A percentile compares a stretch with the other conserved stretches of the same genome.
These are phyloP conservation scores for Vicia villosa DNA, from an alignment of 306 rosid species.

Conservation along the genomic window DNA sequence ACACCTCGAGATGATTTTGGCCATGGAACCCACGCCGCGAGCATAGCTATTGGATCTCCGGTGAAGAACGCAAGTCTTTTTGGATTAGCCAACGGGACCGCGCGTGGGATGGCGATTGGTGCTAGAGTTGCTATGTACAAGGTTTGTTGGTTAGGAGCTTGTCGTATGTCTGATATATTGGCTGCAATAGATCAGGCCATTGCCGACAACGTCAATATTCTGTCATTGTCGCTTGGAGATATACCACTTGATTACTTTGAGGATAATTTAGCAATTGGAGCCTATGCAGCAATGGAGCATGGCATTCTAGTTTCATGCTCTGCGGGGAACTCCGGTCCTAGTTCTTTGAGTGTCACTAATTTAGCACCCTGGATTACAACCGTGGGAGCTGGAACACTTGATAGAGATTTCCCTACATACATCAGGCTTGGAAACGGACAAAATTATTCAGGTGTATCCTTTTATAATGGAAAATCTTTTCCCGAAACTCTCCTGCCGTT, in stretches of 20 bases:
- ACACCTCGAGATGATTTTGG: constrained; percentile 74
- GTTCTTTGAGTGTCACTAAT: constrained; percentile 39
- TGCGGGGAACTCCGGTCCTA: constrained; percentile 77
- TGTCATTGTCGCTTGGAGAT: constrained; percentile 78
- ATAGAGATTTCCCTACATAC: constrained; percentile 75
- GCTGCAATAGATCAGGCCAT: constrained; percentile 78
- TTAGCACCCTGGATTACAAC: constrained; percentile 87
- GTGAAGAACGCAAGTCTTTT: constrained; percentile 54
- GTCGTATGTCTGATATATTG: constrained; percentile 61
- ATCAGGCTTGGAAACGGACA: constrained; percentile 68
- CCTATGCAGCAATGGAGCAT: constrained; percentile 77
- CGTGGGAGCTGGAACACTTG: constrained; percentile 89
- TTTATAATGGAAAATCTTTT: constrained; percentile 45
- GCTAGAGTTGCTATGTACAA: constrained; percentile 78
- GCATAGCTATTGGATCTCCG: constrained; percentile 65
- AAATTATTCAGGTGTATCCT: constrained; percentile 66
- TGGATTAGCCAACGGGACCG: constrained; percentile 67
- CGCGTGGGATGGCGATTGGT: constrained; percentile 78
- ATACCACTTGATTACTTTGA: constrained; percentile 41
- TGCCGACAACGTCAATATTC: constrained; percentile 59
- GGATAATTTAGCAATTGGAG: constrained; percentile 66
- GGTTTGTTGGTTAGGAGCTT: constrained; percentile 61
- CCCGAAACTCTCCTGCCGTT: constrained; percentile 42
- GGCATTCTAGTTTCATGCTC: constrained; percentile 71
- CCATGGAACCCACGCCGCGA: constrained; percentile 88